A percentile compares a stretch with the other conserved stretches of the same genome.
Conservation (phyloP, 257 asterid genomes). For the Avicennia marina region DNA sequence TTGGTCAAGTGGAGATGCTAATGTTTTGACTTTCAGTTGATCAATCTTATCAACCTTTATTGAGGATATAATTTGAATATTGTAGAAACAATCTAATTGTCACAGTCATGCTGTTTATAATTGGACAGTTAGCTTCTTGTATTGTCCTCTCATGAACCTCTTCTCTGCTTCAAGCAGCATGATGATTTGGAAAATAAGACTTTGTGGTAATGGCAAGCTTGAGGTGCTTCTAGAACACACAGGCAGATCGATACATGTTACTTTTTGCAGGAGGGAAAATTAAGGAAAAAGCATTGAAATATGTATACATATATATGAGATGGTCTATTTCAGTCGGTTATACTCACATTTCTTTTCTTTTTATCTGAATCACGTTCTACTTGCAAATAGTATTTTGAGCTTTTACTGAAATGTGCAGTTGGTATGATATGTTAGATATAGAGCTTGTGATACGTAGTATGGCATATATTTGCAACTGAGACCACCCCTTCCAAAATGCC, state of each 20-base stretch:
- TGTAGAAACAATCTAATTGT: background rate
- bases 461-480: too few relatives aligned
- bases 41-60: background rate
- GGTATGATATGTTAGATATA: background rate
- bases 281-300: background rate
- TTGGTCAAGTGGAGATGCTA: background rate
- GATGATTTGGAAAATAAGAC: background rate
- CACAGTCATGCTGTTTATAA: background rate
- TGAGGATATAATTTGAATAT: too few relatives aligned
- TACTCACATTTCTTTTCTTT: background rate
- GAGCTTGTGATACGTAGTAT: too few relatives aligned
- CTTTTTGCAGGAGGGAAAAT: background rate
- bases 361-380: background rate
- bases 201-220: background rate
- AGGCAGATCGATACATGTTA: too few relatives aligned
- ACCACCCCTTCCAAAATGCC: too few relatives aligned
- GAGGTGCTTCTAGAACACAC: background rate
- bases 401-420: background rate
- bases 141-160: background rate
- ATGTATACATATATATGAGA: background rate
- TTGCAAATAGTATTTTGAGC: constrained; percentile 7
- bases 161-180: background rate
- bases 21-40: background rate
- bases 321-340: background rate
- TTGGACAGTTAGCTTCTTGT: background rate